Percentiles rank a stretch among this genome's conserved stretches.
phyloP scores from a whole-genome alignment of 2,329 filamentous ascomycete species.

The Blastomyces parvus region DNA sequence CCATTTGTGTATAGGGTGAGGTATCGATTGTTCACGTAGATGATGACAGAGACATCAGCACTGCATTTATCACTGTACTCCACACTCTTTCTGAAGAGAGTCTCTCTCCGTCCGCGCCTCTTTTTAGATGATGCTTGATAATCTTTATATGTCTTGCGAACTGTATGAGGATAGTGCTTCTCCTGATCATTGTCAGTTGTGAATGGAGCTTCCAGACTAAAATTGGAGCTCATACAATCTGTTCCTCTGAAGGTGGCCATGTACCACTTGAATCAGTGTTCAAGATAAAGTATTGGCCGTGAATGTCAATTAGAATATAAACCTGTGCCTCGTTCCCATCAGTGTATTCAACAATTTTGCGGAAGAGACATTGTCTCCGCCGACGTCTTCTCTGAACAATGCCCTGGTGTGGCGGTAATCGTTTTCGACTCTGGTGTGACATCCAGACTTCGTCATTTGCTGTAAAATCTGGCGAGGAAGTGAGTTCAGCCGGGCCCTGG shows the following conservation, averaged over 20 bases:
- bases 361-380: conserved; percentile 2
- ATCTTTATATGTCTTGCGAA: conserved; percentile 6
- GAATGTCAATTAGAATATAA: conserved; percentile 6
- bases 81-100: conserved; percentile 4
- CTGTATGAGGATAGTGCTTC: conserved; percentile 8
- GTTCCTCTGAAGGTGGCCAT: conserved; percentile 6
- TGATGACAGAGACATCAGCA: background rate
- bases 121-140: conserved; percentile 15
- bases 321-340: background rate
- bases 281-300: conserved; percentile 7
- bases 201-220: conserved; percentile 2
- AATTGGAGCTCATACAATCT: conserved; percentile 7
- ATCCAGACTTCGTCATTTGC: background rate
- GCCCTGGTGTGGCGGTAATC: background rate
- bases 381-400: conserved; percentile 2
- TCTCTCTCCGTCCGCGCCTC: background rate
- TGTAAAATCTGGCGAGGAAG: background rate
- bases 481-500: background rate
- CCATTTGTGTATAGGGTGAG: no score
- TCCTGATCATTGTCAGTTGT: conserved; percentile 7
- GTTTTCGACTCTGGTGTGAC: background rate
- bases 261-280: conserved; percentile 7
- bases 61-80: conserved; percentile 7
- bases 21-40: no score
- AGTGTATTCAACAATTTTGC: conserved; percentile 4